phyloP scores from a whole-genome alignment of 257 asterid species.

The Rhazya stricta region DNA sequence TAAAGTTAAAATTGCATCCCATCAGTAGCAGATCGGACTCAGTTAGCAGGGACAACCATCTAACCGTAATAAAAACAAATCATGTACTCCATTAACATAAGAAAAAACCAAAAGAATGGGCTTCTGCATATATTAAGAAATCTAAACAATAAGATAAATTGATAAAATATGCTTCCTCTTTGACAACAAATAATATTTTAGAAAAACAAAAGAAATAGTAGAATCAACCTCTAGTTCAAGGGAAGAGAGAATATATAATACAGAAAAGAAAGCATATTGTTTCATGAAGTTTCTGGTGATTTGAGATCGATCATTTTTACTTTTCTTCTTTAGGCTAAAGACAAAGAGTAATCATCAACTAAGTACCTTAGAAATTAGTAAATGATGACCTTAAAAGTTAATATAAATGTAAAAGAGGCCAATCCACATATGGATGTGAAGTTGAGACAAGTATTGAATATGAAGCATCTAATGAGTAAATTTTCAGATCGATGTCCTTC shows the following conservation, averaged over 20 bases:
- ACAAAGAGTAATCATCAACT: not conserved
- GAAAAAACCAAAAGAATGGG: not conserved
- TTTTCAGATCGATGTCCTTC: not conserved
- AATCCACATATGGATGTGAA: not conserved
- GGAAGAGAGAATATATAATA: too few species aligned
- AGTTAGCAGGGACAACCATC: not conserved
- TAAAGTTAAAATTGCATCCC: not conserved
- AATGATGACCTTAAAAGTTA: not conserved
- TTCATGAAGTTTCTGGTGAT: not conserved
- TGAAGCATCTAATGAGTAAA: not conserved
- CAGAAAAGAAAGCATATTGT: too few species aligned
- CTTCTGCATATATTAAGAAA: too few species aligned
- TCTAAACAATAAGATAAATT: not conserved
- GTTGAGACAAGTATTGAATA: not conserved
- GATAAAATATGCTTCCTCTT: not conserved
- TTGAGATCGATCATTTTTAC: not conserved
- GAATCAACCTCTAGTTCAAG: too few species aligned
- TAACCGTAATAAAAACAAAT: not conserved
- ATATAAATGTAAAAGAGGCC: not conserved
- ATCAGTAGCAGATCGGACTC: not conserved
- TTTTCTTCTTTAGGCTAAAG: not conserved
- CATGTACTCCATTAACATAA: not conserved
- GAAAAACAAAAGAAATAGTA: too few species aligned
- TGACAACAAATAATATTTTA: too few species aligned
- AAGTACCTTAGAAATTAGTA: not conserved